A percentile compares a stretch with the other conserved stretches of the same genome.
Conservation (phyloP, 768 basidiomycete species). For the Austroboletus eburneus region DNA sequence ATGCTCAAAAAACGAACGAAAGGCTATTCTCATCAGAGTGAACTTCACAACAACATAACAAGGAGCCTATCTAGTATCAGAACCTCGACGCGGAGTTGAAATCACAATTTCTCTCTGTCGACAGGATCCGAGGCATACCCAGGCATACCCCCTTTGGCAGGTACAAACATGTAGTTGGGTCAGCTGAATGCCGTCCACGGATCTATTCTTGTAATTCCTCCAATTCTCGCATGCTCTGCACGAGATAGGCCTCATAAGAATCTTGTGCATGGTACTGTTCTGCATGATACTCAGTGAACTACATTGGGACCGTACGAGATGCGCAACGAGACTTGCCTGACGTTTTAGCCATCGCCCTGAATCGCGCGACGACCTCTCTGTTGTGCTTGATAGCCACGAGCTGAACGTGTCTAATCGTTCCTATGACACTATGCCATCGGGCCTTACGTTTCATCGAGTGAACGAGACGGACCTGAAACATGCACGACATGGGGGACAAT, state of each 20-base stretch:
- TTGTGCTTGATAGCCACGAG: constrained; percentile 74
- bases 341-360: constrained; percentile 49
- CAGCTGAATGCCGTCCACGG: neutral
- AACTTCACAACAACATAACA: too few species aligned
- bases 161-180: neutral
- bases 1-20: too few species aligned
- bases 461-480: constrained; percentile 58
- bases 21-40: too few species aligned
- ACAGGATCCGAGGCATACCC: too few species aligned
- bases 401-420: constrained; percentile 85
- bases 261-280: constrained; percentile 49
- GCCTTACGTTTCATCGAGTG: neutral
- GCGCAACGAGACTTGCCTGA: constrained; percentile 38
- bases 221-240: constrained; percentile 56
- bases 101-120: too few species aligned
- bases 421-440: constrained; percentile 34
- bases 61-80: too few species aligned
- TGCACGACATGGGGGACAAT: constrained; percentile 77
- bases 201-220: constrained; percentile 59
- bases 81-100: too few species aligned
- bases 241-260: constrained; percentile 55
- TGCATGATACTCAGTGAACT: constrained; percentile 15
- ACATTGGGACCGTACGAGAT: neutral
- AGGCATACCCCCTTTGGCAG: too few species aligned
- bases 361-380: constrained; percentile 63